Evolutionary conservation across 2,329 filamentous ascomycete species (phyloP), one percentile per base, ranked within the genome.

Genomic region (Botrytis porri): DNA sequence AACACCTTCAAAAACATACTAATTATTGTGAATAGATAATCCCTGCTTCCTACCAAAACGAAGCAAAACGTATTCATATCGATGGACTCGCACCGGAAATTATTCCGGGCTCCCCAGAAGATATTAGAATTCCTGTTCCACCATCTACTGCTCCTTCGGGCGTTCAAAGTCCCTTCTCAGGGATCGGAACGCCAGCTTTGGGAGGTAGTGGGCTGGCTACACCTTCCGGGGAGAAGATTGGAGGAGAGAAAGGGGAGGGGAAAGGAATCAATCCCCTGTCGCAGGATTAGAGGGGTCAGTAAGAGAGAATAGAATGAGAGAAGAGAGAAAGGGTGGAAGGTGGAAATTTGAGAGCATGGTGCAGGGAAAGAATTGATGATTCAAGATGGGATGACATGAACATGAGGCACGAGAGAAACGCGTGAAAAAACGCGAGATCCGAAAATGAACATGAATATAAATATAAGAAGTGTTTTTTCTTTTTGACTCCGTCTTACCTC

Each of bases 31-130:
- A 20, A 29, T 37, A 81, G 89, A 98, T 99, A 81, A 97, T 98
- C 74, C 97, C 96, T 4, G 95, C 95, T 29, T 95, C 94, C 45
- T 99, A 99, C 83, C 96, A 98, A 84, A 99, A 99, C 80, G 92
- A 96, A 82, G 93, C 95, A 32, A 96, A 93, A 82, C 90, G 94
- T 73, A 94, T 99, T 78, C 90, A 92, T 78, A 97, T 99, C 75
- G 92, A 93, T 4, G 86, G 85, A 73, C 84, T 93, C 73, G 86
- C 88, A 20, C 74, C 74, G 20, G 86, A 88, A 67, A 90, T 94
- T 69, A 88, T 97, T 22, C 92, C 93, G 2, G 88, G 88, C 69
- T 94, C 92, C 1, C 93, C 94, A 0, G 91, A 97, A 82, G 93
- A 94, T 75, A 91, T 96, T 79, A 88, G 90, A 76, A 93, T 95